These are phyloP conservation scores for Ichthyophthirius multifiliis DNA, from an alignment of 169 alveolate genomes.

Conservation along the genomic window DNA sequence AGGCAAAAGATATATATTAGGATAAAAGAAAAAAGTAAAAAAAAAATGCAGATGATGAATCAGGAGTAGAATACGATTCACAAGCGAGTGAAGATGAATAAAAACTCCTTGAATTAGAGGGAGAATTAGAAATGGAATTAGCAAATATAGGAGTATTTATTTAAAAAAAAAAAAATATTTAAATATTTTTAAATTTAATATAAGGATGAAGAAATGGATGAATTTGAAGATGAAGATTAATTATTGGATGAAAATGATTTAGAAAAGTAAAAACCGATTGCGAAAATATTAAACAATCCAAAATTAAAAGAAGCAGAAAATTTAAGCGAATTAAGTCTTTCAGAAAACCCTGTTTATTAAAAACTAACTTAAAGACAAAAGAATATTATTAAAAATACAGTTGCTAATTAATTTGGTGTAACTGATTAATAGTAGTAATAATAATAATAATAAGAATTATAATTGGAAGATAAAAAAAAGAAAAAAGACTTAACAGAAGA, in stretches of 20 bases:
- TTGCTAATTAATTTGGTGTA: background rate
- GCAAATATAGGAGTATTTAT: background rate
- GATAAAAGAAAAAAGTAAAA: no score
- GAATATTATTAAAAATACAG: background rate
- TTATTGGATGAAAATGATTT: background rate
- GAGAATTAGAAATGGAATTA: background rate
- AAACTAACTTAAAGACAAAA: background rate
- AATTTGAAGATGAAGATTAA: background rate
- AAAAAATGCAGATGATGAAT: background rate
- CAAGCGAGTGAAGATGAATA: background rate
- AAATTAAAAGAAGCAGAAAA: background rate
- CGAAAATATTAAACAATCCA: background rate
- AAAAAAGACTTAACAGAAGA: constrained; percentile 17
- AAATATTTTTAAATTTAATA: background rate
- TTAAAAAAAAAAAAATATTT: background rate
- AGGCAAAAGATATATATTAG: no score
- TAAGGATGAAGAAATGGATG: background rate
- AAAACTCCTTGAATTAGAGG: background rate
- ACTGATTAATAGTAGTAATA: background rate
- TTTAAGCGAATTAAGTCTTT: background rate
- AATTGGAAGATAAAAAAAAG: background rate
- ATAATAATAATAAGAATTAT: background rate
- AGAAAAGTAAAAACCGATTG: background rate
- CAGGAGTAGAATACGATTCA: background rate
- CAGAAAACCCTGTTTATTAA: background rate